A percentile compares a stretch with the other conserved stretches of the same genome.
These are phyloP conservation scores for Trichoderma gracile DNA, from an alignment of 2,329 filamentous ascomycete genomes.

Conservation along the genomic window DNA sequence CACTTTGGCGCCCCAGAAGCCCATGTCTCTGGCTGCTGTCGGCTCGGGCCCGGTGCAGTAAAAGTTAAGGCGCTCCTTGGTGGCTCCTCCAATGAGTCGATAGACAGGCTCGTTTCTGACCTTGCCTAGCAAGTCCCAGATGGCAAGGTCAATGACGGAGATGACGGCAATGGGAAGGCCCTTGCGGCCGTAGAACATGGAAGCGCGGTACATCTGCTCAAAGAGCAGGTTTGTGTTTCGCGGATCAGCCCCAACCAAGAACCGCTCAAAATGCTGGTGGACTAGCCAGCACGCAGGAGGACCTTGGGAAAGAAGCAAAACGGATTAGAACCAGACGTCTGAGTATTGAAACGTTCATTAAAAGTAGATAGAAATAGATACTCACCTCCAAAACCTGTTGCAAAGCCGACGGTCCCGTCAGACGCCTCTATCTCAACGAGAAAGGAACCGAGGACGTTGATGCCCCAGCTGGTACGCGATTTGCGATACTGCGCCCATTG, in stretches of 20 bases:
- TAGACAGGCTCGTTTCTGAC: constrained; percentile 91
- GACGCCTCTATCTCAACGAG: constrained; percentile 84
- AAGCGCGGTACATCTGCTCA: constrained; percentile 94
- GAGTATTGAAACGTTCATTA: too few relatives aligned
- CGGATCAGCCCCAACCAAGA: constrained; percentile 84
- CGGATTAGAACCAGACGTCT: background rate
- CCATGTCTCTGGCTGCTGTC: constrained; percentile 75
- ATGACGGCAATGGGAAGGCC: constrained; percentile 88
- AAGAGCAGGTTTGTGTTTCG: constrained; percentile 89
- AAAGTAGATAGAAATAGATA: too few relatives aligned
- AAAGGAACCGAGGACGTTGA: constrained; percentile 92
- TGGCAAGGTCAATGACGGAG: constrained; percentile 86
- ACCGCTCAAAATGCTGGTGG: constrained; percentile 89
- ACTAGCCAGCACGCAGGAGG: constrained; percentile 93
- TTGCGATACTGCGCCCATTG: constrained; percentile 80
- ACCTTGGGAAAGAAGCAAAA: constrained; percentile 43
- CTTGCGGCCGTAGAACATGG: constrained; percentile 96
- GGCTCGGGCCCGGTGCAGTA: constrained; percentile 94
- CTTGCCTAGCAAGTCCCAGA: constrained; percentile 93
- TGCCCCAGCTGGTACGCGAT: constrained; percentile 89
- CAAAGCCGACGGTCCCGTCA: constrained; percentile 91
- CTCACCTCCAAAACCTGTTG: constrained; percentile 85
- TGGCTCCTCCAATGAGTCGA: constrained; percentile 90
- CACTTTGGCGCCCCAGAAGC: constrained; percentile 89
- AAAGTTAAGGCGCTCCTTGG: constrained; percentile 78